phyloP scores from a whole-genome alignment of 2,329 filamentous ascomycete species.

The Ambrosiella cleistominuta region DNA sequence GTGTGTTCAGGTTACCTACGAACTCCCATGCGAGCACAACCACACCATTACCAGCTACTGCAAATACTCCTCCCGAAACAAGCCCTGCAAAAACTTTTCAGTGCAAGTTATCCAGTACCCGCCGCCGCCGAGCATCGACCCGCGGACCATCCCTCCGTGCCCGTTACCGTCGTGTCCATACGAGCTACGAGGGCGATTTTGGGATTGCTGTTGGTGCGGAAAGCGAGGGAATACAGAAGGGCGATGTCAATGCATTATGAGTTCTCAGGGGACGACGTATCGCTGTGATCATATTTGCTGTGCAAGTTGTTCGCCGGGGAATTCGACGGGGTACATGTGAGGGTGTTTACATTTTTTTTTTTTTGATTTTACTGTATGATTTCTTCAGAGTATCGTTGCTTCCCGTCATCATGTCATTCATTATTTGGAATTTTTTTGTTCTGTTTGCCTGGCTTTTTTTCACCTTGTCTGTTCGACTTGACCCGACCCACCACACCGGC shows the following conservation, averaged over 20 bases:
- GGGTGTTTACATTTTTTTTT: background rate
- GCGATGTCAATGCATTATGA: conserved; percentile 35
- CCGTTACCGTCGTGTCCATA: conserved; percentile 32
- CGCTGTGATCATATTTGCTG: conserved; percentile 39
- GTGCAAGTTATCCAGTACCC: conserved; percentile 29
- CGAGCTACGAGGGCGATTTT: conserved; percentile 29
- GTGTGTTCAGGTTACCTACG: conserved; percentile 34
- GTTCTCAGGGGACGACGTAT: conserved; percentile 30
- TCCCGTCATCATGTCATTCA: background rate
- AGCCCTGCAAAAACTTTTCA: conserved; percentile 27
- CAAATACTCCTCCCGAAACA: conserved; percentile 20
- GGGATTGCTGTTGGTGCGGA: conserved; percentile 40
- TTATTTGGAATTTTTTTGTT: too few relatives aligned
- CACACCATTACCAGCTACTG: conserved; percentile 29
- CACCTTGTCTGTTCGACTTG: too few relatives aligned
- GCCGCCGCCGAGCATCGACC: conserved; percentile 27
- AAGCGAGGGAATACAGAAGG: conserved; percentile 33
- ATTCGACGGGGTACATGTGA: background rate
- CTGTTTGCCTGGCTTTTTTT: too few relatives aligned
- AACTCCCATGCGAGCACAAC: conserved; percentile 34
- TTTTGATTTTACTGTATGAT: background rate
- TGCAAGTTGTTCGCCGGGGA: conserved; percentile 27
- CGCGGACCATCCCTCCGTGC: conserved; percentile 23
- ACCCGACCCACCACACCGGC: too few relatives aligned
- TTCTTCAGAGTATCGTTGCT: background rate